Evolutionary conservation across 2,329 filamentous ascomycete genomes (phyloP).

Genomic region (Trichoderma koningiopsis): DNA sequence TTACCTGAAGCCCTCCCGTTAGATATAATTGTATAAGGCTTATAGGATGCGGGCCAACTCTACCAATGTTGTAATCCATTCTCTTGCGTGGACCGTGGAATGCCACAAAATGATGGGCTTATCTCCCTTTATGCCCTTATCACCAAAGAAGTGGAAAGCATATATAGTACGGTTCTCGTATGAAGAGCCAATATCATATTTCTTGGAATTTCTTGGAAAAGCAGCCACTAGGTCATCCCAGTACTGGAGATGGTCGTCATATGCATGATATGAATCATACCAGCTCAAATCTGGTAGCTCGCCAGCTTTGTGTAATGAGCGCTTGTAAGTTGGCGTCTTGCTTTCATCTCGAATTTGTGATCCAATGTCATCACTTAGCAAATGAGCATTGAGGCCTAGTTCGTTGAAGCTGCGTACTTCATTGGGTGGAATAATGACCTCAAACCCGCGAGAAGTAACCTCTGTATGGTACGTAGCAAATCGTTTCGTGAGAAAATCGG

Average conservation of each 20-base stretch:
- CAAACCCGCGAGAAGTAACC: constrained; percentile 2
- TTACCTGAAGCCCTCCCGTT: constrained; percentile 38
- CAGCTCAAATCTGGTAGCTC: constrained; percentile 38
- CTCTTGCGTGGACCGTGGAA: constrained; percentile 60
- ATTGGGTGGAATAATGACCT: constrained; percentile 6
- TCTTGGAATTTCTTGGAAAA: constrained; percentile 48
- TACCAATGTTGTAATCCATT: constrained; percentile 54
- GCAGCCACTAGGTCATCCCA: constrained; percentile 46
- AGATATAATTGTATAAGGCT: not conserved
- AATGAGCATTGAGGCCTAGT: not conserved
- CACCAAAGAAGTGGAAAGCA: constrained; percentile 61
- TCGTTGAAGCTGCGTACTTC: constrained; percentile 9
- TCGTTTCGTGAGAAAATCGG: not conserved
- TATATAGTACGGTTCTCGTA: constrained; percentile 57
- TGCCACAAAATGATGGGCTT: constrained; percentile 59
- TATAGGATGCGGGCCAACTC: constrained; percentile 46
- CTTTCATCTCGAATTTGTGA: not conserved
- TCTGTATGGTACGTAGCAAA: constrained; percentile 8
- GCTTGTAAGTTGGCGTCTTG: constrained; percentile 4
- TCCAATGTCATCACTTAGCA: constrained; percentile 9
- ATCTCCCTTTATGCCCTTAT: constrained; percentile 42
- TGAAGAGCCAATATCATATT: constrained; percentile 53
- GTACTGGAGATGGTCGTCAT: constrained; percentile 53
- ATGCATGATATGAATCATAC: constrained; percentile 57
- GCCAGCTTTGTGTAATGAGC: not conserved